A percentile compares a stretch with the other conserved stretches of the same genome.
Conservation (phyloP, 768 basidiomycete species). For the Leccinum truebloodii region DNA sequence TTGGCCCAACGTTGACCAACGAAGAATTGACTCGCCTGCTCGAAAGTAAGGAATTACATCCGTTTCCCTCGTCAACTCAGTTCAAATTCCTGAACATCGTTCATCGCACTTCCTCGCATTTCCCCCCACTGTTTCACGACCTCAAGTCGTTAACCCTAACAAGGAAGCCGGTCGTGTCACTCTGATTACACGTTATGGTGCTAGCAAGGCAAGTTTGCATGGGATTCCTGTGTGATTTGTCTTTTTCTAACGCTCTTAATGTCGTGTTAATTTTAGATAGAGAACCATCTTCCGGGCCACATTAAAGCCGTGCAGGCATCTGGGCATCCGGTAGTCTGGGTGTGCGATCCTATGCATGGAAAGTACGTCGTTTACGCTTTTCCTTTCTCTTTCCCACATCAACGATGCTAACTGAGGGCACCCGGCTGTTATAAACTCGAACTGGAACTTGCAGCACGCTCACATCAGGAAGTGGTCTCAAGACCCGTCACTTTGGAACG, state of each 20-base stretch:
- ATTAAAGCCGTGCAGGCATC: conserved; percentile 79
- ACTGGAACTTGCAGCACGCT: conserved; percentile 58
- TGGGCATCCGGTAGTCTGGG: conserved; percentile 88
- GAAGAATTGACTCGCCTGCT: conserved; percentile 79
- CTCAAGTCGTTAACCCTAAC: conserved; percentile 81
- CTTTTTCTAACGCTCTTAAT: conserved; percentile 1
- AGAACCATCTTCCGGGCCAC: conserved; percentile 71
- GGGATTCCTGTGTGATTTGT: neutral
- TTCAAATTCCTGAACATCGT: neutral
- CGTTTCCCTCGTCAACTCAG: neutral
- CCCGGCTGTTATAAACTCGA: neutral
- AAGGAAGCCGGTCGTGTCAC: conserved; percentile 83
- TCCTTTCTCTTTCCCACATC: neutral
- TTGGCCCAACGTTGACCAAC: conserved; percentile 82
- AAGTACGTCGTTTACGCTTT: conserved; percentile 58
- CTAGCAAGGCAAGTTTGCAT: conserved; percentile 58
- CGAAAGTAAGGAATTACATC: conserved; percentile 53
- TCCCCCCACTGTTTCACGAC: neutral
- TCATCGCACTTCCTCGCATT: neutral
- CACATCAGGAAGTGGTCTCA: conserved; percentile 76
- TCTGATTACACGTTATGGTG: conserved; percentile 92
- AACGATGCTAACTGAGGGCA: neutral
- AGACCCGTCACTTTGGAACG: conserved; percentile 87
- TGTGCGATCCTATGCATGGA: conserved; percentile 99
- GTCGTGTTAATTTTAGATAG: conserved; percentile 52